Evolutionary conservation across 1,284 basidiomycete species (phyloP), one percentile per base, ranked within the genome.

Genomic region (Fomitopsis betulina): DNA sequence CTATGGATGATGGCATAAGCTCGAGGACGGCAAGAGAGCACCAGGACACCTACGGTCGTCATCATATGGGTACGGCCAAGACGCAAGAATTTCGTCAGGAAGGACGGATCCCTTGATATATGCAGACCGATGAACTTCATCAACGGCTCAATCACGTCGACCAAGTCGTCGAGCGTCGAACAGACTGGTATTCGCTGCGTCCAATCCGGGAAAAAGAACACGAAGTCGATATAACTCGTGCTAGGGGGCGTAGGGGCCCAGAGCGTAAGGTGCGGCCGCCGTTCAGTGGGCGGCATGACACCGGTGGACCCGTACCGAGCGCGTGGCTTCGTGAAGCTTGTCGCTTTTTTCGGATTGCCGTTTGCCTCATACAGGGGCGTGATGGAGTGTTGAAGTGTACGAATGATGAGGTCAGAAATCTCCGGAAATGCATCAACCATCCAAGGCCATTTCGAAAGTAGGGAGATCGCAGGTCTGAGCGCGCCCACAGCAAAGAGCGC

Each of bases 121-220:
- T 94, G 84, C 56, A 92, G 76, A 0, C 90, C 86, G 57, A 93
- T 77, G 65, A 93, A 89, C 54, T 78, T 79, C 77, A 95, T 80
- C 56, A 93, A 75, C 17, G 90, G 90, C 62, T 92, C 88, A 38
- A 90, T 75, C 30, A 93, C 80, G 67, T 88, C 80, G 57, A 82
- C 77, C 27, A 95, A 71, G 65, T 96, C 92, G 49, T 88, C 85
- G 54, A 84, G 68, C 0, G 78, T 77, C 1, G 76, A 75, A 68
- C 89, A 90, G 27, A 84, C 66, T 13, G 92, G 92, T 37, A 94
- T 74, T 42, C 82, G 79, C 52, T 90, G 83, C 15, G 73, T 71
- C 95, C 95, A 97, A 53, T 85, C 77, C 2, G 93, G 86, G 72
- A 89, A 96, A 79, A 97, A 98, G 79, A 94, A 98, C 9, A 91